Evolutionary conservation across 805 yeast species (phyloP).

Genomic region (Lipomyces sp.): DNA sequence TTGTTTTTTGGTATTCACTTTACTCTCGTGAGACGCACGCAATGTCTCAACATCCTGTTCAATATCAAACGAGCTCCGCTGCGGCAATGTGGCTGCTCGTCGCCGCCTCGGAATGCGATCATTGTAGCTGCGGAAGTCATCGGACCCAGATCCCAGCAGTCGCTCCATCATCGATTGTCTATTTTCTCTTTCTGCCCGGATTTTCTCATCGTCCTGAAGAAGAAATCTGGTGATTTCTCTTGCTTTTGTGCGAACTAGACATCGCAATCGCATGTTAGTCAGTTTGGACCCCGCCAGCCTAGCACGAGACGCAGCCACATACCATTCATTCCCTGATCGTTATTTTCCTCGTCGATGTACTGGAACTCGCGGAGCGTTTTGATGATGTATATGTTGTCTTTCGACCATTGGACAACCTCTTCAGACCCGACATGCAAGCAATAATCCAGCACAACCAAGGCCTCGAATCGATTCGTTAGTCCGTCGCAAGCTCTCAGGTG

Average conservation of each 20-base stretch:
- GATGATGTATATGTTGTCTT: conserved; percentile 82
- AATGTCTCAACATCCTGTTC: conserved; percentile 65
- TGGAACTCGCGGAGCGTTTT: conserved; percentile 91
- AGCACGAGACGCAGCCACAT: conserved; percentile 1
- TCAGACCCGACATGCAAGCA: conserved; percentile 85
- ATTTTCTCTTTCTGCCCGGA: conserved; percentile 67
- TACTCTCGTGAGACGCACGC: conserved; percentile 79
- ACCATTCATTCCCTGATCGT: conserved; percentile 83
- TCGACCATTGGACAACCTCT: conserved; percentile 88
- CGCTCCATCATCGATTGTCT: conserved; percentile 40
- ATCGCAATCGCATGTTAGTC: background rate
- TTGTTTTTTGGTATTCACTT: conserved; percentile 75
- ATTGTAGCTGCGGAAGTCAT: conserved; percentile 10
- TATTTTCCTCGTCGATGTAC: conserved; percentile 73
- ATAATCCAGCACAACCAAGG: conserved; percentile 86
- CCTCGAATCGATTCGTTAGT: conserved; percentile 39
- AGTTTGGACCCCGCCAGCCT: background rate
- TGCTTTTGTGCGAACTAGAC: conserved; percentile 74
- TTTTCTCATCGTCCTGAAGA: conserved; percentile 79
- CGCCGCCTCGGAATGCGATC: conserved; percentile 10
- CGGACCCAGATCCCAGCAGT: conserved; percentile 26
- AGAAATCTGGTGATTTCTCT: conserved; percentile 81
- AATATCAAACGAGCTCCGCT: background rate
- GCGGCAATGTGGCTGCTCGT: conserved; percentile 15
- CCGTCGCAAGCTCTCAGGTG: background rate